A percentile compares a stretch with the other conserved stretches of the same genome.
These are phyloP conservation scores for Eimeria acervulina DNA, from an alignment of 169 alveolate species.

Conservation along the genomic window DNA sequence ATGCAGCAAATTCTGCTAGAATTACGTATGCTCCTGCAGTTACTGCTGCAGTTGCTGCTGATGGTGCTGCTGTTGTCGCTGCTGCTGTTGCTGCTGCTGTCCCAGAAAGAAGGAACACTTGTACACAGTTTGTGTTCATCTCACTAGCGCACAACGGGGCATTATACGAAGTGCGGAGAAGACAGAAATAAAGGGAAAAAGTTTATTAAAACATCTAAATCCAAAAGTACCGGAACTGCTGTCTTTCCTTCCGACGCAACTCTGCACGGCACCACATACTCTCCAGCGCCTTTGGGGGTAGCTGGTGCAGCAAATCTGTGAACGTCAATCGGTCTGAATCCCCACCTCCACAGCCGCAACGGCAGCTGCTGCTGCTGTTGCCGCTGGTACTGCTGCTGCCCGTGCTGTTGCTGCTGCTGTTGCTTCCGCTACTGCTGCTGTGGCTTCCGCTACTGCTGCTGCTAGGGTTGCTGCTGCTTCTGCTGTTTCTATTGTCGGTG, in stretches of 20 bases:
- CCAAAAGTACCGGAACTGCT: slow-evolving; percentile 39
- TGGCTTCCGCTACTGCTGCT: slow-evolving; percentile 9
- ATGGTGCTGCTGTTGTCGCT: background rate
- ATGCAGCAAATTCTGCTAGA: background rate
- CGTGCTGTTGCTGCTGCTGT: slow-evolving; percentile 45
- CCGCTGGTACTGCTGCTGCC: too few relatives aligned
- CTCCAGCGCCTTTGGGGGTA: slow-evolving; percentile 66
- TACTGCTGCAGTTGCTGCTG: background rate
- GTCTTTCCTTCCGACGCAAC: slow-evolving; percentile 17
- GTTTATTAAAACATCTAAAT: background rate
- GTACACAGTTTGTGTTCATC: too few relatives aligned
- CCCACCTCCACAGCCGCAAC: background rate
- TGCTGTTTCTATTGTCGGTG: slow-evolving; percentile 10
- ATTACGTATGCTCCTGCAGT: background rate
- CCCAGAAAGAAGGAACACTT: too few relatives aligned
- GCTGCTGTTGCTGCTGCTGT: background rate
- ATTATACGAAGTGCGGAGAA: too few relatives aligned
- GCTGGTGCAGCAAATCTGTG: background rate
- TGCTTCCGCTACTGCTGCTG: slow-evolving; percentile 43
- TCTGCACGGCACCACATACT: slow-evolving; percentile 34
- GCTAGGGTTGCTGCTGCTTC: slow-evolving; percentile 39
- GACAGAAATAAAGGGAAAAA: background rate
- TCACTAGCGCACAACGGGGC: too few relatives aligned
- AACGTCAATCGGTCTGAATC: background rate
- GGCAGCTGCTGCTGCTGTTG: background rate